These are phyloP conservation scores for Heliamphora exappendiculata DNA, from an alignment of 148 eudicot species.

Conservation along the genomic window DNA sequence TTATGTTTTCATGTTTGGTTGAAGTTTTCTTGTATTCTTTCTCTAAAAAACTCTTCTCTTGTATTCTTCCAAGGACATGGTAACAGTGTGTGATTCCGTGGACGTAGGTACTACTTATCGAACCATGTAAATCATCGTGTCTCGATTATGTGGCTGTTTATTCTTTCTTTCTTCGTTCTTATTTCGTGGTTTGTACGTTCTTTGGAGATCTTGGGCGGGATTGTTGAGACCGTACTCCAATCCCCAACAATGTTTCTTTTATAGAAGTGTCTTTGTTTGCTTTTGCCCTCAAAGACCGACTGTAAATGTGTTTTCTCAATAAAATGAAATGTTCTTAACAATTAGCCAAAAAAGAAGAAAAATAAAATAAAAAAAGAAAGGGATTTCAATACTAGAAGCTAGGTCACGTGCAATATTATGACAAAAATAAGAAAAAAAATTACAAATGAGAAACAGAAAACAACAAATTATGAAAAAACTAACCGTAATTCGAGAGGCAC, in stretches of 20 bases:
- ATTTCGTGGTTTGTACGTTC: no score
- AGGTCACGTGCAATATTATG: neutral
- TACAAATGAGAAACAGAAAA: neutral
- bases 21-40: no score
- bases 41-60: no score
- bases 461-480: neutral
- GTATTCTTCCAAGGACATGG: no score
- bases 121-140: no score
- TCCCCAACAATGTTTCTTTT: constrained; percentile 11
- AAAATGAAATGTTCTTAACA: neutral
- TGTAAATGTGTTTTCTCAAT: neutral
- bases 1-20: no score
- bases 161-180: no score
- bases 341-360: neutral
- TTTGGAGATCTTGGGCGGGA: no score
- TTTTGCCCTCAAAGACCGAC: neutral
- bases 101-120: no score
- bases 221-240: no score
- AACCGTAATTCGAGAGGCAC: constrained; percentile 64
- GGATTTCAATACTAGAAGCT: neutral
- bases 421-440: neutral
- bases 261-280: neutral
- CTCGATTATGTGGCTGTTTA: no score
- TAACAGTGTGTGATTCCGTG: no score
- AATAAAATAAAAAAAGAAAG: neutral